Evolutionary conservation across 2,329 filamentous ascomycete species (phyloP).

Genomic region (Ophiocordyceps camponoti-floridani): DNA sequence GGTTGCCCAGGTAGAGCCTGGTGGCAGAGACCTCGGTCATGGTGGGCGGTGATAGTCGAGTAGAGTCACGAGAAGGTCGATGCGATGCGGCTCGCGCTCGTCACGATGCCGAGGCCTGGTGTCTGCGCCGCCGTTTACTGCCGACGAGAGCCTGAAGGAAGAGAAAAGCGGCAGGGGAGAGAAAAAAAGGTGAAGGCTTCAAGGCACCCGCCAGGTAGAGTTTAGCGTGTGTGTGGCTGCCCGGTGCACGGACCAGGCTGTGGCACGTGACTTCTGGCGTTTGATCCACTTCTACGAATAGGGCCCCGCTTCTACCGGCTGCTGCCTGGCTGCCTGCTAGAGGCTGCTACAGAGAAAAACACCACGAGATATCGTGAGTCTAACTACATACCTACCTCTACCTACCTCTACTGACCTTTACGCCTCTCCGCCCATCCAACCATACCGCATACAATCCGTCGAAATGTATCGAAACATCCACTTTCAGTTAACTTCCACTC

Average conservation of each 20-base stretch:
- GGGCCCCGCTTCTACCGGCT: no score
- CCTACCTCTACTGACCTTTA: background rate
- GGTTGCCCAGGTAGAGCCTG: constrained; percentile 92
- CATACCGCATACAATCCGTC: no score
- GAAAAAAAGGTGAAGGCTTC: background rate
- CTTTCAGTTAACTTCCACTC: no score
- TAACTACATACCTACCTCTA: background rate
- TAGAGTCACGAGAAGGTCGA: background rate
- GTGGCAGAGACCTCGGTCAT: constrained; percentile 88
- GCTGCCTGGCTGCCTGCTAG: no score
- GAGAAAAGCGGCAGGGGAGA: background rate
- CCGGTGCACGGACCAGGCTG: no score
- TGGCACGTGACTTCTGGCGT: no score
- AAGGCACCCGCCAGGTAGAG: no score
- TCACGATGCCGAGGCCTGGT: background rate
- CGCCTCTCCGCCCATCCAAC: constrained; percentile 8
- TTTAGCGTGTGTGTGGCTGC: no score
- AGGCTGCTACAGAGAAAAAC: no score
- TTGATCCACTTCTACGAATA: no score
- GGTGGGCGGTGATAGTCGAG: constrained; percentile 12
- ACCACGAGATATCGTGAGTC: background rate
- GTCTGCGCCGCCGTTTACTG: background rate
- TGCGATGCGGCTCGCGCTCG: background rate
- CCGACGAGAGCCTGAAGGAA: background rate
- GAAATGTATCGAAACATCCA: no score